Evolutionary conservation across 1,284 basidiomycete genomes (phyloP), one percentile per base, ranked within the genome.

Genomic region (Boletus semigastroideus): DNA sequence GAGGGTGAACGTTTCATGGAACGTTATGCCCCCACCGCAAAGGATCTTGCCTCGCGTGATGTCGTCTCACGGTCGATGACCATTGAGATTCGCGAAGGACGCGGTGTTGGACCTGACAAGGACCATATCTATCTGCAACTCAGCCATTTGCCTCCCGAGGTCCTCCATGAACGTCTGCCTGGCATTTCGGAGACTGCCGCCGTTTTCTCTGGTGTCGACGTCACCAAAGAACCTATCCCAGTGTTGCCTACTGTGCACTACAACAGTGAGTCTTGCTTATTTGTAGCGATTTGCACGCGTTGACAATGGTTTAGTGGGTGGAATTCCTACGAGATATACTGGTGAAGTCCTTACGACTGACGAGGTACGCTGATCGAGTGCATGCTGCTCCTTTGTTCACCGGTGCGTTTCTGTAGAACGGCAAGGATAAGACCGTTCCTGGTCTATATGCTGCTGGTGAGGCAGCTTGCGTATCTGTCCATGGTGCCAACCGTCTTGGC

Each of bases 1-100:
- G 91, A 98, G 79, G 97, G 97, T 72, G 97, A 99, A 76, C 92
- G 97, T 58, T 99, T 99, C 81, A 99, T 99, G 97, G 96, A 99
- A 76, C 92, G 96, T 73, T 97, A 98, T 72, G 97, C 97, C 1
- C 97, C 97, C 17, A 98, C 96, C 47, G 97, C 97, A 59, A 99
- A 99, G 82, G 97, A 99, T 80, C 84, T 99, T 60, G 97, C 97
- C 40, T 99, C 97, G 50, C 94, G 97, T 73, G 97, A 99, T 71
- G 97, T 99, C 70, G 97, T 99, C 46, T 99, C 97, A 52, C 93
- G 97, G 65, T 96, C 92, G 54, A 99, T 99, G 96, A 99, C 97
- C 48, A 82, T 99, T 62, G 97, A 99, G 74, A 94, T 99, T 68
- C 92, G 97, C 58, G 97, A 99, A 72, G 97, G 97, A 59, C 94